Conservation (phyloP, 345 rosid genomes). For the Heritiera fomes region DNA sequence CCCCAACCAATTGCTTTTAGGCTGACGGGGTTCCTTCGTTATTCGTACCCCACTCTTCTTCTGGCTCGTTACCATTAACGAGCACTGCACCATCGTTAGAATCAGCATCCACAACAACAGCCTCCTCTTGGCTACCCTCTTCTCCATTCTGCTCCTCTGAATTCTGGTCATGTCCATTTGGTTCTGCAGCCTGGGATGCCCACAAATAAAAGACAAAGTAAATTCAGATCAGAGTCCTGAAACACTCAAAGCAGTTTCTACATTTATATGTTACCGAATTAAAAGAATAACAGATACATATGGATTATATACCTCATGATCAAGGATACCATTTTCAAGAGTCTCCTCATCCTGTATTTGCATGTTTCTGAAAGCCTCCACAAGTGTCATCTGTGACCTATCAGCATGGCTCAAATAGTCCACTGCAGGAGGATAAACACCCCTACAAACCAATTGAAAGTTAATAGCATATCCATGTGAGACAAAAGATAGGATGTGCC, state of each 20-base stretch:
- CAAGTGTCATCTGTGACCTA: slow-evolving; percentile 66
- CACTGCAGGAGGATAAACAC: slow-evolving; percentile 61
- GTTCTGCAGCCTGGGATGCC: slow-evolving; percentile 50
- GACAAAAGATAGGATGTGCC: background rate
- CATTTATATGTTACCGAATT: background rate
- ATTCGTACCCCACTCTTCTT: slow-evolving; percentile 99
- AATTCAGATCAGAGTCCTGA: background rate
- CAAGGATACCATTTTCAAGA: slow-evolving; percentile 80
- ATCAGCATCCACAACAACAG: slow-evolving; percentile 73
- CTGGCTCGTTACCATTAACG: slow-evolving; percentile 85
- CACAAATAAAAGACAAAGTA: background rate
- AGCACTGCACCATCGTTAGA: slow-evolving; percentile 90
- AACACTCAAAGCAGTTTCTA: background rate
- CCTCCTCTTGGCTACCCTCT: slow-evolving; percentile 82
- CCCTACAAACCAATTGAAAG: slow-evolving; percentile 49
- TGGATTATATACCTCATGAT: slow-evolving; percentile 59
- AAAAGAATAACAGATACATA: background rate
- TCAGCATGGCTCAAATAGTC: slow-evolving; percentile 67
- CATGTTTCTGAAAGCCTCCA: slow-evolving; percentile 88
- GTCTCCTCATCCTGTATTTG: slow-evolving; percentile 75
- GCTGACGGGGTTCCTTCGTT: slow-evolving; percentile 95
- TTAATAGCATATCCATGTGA: slow-evolving; percentile 8
- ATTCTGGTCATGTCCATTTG: slow-evolving; percentile 51
- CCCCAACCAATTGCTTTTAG: slow-evolving; percentile 88
- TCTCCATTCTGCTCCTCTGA: slow-evolving; percentile 63